A percentile compares a stretch with the other conserved stretches of the same genome.
Conservation (phyloP, 192 early-diverging fungal genomes). For the Coemansia aciculifera region DNA sequence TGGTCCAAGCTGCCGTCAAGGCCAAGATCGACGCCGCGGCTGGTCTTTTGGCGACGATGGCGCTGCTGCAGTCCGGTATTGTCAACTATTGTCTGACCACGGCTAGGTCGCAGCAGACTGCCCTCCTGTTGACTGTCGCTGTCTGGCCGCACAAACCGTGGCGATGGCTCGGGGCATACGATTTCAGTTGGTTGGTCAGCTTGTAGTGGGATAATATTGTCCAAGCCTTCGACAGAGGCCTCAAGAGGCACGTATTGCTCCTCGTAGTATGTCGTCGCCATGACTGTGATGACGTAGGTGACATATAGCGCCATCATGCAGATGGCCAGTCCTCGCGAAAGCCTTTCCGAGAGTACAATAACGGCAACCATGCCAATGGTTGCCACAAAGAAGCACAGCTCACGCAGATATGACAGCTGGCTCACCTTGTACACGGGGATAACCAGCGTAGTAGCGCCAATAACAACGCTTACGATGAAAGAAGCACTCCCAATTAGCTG, state of each 20-base stretch:
- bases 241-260: slow-evolving; percentile 14
- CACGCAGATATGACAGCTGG: slow-evolving; percentile 72
- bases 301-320: slow-evolving; percentile 50
- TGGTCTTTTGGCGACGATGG: background rate
- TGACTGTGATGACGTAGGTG: slow-evolving; percentile 47
- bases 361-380: slow-evolving; percentile 35
- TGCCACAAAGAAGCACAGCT: slow-evolving; percentile 71
- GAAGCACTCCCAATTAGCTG: slow-evolving; percentile 86
- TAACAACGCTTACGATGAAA: slow-evolving; percentile 83
- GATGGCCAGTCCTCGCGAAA: slow-evolving; percentile 35
- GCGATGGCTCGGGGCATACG: background rate
- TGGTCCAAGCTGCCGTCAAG: slow-evolving; percentile 10
- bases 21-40: background rate
- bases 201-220: background rate
- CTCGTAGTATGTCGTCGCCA: slow-evolving; percentile 51
- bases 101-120: background rate
- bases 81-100: background rate
- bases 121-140: background rate
- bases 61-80: background rate
- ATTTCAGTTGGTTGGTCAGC: background rate
- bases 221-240: slow-evolving; percentile 1
- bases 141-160: background rate
- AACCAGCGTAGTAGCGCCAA: slow-evolving; percentile 79
- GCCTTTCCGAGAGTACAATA: slow-evolving; percentile 29
- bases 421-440: slow-evolving; percentile 70